Conservation (phyloP, 495 filamentous ascomycete genomes). For the Aspergillus incahuasiensis region DNA sequence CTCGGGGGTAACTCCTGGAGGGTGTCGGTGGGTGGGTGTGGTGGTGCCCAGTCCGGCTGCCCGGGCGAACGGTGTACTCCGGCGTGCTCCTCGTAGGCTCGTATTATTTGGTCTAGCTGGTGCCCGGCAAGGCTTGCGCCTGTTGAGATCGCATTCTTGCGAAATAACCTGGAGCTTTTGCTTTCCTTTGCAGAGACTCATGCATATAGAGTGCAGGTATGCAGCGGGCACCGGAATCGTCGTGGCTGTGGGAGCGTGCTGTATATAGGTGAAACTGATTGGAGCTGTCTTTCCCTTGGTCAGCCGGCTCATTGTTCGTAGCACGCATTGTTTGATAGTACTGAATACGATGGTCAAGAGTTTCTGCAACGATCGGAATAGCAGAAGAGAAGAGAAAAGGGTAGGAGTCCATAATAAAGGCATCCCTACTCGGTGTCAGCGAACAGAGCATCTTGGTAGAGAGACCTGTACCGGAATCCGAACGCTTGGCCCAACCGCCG, state of each 20-base stretch:
- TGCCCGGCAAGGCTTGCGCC: neutral
- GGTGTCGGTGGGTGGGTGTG: neutral
- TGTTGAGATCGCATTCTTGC: too few relatives aligned
- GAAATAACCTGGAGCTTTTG: neutral
- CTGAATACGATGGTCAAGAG: too few relatives aligned
- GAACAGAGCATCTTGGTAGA: neutral
- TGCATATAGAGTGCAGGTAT: neutral
- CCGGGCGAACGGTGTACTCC: neutral
- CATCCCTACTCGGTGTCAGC: neutral
- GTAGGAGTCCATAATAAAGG: neutral
- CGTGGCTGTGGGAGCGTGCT: neutral
- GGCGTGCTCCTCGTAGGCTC: neutral
- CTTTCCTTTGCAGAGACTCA: neutral
- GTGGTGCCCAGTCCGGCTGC: neutral
- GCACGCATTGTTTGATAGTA: too few relatives aligned
- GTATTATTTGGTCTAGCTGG: neutral
- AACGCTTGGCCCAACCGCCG: neutral
- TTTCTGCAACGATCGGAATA: too few relatives aligned
- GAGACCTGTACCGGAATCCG: neutral
- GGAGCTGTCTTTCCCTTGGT: neutral
- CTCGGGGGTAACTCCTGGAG: neutral
- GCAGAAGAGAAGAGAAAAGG: neutral
- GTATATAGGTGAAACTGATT: neutral
- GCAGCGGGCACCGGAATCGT: neutral
- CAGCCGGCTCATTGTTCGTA: neutral